These are phyloP conservation scores for Pholiota conissans DNA, from an alignment of 768 basidiomycete species.

Conservation along the genomic window DNA sequence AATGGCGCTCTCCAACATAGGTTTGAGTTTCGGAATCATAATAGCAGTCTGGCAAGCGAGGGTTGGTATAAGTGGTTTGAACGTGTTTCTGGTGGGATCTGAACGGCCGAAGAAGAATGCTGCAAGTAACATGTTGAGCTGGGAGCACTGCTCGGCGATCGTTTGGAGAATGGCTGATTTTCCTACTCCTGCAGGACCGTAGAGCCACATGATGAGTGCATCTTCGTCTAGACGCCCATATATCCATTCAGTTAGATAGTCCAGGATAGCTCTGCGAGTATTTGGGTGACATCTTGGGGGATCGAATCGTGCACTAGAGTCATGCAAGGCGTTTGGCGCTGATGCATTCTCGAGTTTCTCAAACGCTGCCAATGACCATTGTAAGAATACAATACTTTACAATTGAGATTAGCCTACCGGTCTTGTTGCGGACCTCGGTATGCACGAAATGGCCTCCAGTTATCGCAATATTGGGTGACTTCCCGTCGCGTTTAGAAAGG, in stretches of 20 bases:
- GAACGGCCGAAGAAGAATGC: conserved; percentile 16
- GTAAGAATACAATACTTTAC: not conserved
- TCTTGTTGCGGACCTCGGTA: no score
- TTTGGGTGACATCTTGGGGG: no score
- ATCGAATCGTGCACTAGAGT: conserved; percentile 6
- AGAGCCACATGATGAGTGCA: conserved; percentile 15
- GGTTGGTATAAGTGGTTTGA: conserved; percentile 8
- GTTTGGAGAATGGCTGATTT: no score
- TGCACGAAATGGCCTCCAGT: no score
- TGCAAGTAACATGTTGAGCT: not conserved
- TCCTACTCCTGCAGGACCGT: conserved; percentile 17
- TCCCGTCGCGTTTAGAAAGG: no score
- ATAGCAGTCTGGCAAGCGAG: conserved; percentile 12
- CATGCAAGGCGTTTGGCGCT: not conserved
- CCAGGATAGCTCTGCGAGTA: not conserved
- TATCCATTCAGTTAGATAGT: conserved; percentile 2
- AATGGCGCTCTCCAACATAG: conserved; percentile 4
- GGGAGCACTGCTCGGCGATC: conserved; percentile 7
- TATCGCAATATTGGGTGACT: not conserved
- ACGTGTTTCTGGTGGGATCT: conserved; percentile 6
- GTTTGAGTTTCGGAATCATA: conserved; percentile 1
- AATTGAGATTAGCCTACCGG: no score
- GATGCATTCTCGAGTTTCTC: not conserved
- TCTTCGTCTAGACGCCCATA: not conserved
- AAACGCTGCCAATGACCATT: not conserved